Base-by-base conservation (phyloP, 257 asterid species). In the Sherardia arvensis region DNA sequence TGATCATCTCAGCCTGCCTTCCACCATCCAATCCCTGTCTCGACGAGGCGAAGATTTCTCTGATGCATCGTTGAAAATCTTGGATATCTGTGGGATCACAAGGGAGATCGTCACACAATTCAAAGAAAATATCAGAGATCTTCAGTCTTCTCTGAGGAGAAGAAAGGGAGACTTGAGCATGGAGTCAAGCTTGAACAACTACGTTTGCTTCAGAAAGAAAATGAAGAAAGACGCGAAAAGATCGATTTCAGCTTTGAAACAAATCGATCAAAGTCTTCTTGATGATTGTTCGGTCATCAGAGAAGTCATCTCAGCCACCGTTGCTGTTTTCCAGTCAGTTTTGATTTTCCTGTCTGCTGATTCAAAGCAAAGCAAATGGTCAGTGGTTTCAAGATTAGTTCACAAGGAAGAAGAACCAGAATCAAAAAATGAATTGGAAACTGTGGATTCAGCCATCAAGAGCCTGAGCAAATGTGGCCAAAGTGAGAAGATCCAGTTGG, bases 1-100 rank as follows among this genome's bases (percentile, higher is more conserved):
- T 68, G 80, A 71, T 62, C 76, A 66, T 56, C 76, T 76, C 63
- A 72, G 61, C 58, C 43, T 76, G 66, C 71, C 72, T 20, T 71
- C 33, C 12, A 70, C 65, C 34, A 45, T 62, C 3, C 59, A 63
- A 38, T 49, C 74, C 62, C 69, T 76, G 51, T 71, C 71, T 17
- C 72, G 32, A 29, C 64, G 57, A 36, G 63, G 58, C 11, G 71
- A 57, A n/a, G 69, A 63, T 26, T 69, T 76, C 36, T 58, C 65
- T 23, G 81, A 76, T 20, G 67, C 53, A 61, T 65, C 81, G 21
- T 7, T 72, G 58, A 72, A 60, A 56, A 56, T 76, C 62, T 59
- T 76, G 12, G 80, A 76, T 51, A 45, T 68, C 33, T 76, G 80
- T 61, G 66, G 77, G 9, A 47, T 38, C 32, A 23, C 70, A 15